These are phyloP conservation scores for Alternaria brassicicola DNA, from an alignment of 2,329 filamentous ascomycete species.

Conservation along the genomic window DNA sequence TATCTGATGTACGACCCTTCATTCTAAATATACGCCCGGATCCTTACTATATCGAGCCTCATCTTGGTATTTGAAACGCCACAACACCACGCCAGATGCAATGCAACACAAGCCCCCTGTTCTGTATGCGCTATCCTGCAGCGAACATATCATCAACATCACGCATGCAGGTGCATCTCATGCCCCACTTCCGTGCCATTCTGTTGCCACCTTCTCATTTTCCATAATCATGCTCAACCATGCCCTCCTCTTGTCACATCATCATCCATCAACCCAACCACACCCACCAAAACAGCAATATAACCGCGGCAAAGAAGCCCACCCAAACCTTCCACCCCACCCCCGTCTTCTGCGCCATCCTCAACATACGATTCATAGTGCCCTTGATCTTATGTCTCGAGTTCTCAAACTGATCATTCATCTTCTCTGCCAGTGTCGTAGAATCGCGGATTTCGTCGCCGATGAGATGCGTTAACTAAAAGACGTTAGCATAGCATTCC, in stretches of 20 bases:
- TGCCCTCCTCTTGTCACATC: background rate
- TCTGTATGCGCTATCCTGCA: background rate
- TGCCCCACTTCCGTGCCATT: no score
- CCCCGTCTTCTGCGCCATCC: conserved; percentile 95
- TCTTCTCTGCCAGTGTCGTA: conserved; percentile 85
- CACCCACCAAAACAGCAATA: conserved; percentile 86
- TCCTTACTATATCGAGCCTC: background rate
- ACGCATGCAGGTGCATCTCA: no score
- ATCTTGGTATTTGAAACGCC: background rate
- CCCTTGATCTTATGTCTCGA: conserved; percentile 80
- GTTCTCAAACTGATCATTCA: conserved; percentile 93
- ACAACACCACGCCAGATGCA: conserved; percentile 7
- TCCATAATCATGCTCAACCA: no score
- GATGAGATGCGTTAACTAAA: conserved; percentile 82
- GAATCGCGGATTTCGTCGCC: conserved; percentile 94
- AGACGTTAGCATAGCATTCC: background rate
- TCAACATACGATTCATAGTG: conserved; percentile 95
- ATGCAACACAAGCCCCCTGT: background rate
- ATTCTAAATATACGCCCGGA: no score
- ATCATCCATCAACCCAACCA: conserved; percentile 64
- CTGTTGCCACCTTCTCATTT: no score
- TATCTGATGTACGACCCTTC: no score
- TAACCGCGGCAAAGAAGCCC: conserved; percentile 82
- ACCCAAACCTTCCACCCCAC: conserved; percentile 96
- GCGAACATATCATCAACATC: background rate